Percentiles rank a stretch among this genome's conserved stretches.
These are phyloP conservation scores for Aeminium ludgeri DNA, from an alignment of 495 filamentous ascomycete genomes.

Conservation along the genomic window DNA sequence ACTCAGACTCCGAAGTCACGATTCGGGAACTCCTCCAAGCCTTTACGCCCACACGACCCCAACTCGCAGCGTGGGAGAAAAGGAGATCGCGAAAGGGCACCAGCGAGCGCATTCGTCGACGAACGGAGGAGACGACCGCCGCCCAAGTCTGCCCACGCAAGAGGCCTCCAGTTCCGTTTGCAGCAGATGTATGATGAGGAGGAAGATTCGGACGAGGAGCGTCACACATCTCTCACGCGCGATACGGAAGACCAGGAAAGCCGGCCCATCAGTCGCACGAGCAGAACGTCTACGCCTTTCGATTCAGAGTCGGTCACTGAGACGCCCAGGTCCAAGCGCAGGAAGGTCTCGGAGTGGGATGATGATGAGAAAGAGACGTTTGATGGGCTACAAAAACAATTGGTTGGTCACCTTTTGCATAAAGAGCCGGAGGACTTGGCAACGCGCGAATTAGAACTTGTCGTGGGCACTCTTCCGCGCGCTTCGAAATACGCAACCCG, in stretches of 20 bases:
- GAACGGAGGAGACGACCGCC: slow-evolving; percentile 45
- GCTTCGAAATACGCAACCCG: slow-evolving; percentile 55
- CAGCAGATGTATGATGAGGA: slow-evolving; percentile 25
- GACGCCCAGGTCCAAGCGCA: slow-evolving; percentile 21
- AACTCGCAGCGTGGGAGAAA: slow-evolving; percentile 13
- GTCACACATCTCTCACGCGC: slow-evolving; percentile 36
- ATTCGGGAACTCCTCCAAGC: slow-evolving; percentile 41
- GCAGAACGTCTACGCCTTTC: slow-evolving; percentile 50
- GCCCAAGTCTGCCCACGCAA: slow-evolving; percentile 33
- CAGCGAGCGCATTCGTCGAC: slow-evolving; percentile 61
- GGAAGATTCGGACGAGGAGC: slow-evolving; percentile 41
- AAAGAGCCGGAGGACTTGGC: slow-evolving; percentile 31
- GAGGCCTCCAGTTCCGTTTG: slow-evolving; percentile 39
- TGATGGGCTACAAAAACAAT: slow-evolving; percentile 19
- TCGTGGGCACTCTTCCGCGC: slow-evolving; percentile 26
- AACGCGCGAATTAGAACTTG: slow-evolving; percentile 25
- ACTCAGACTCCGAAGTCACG: slow-evolving; percentile 54
- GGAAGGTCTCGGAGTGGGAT: slow-evolving; percentile 19
- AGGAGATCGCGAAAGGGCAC: slow-evolving; percentile 24
- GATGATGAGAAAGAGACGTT: slow-evolving; percentile 26
- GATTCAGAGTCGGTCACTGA: slow-evolving; percentile 34
- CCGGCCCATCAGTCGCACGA: slow-evolving; percentile 60
- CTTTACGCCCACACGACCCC: slow-evolving; percentile 35
- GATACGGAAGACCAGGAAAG: slow-evolving; percentile 77
- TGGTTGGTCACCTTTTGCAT: slow-evolving; percentile 25